Evolutionary conservation across 805 yeast genomes (phyloP), one percentile per base, ranked within the genome.

Genomic region (Starmerella stellata): DNA sequence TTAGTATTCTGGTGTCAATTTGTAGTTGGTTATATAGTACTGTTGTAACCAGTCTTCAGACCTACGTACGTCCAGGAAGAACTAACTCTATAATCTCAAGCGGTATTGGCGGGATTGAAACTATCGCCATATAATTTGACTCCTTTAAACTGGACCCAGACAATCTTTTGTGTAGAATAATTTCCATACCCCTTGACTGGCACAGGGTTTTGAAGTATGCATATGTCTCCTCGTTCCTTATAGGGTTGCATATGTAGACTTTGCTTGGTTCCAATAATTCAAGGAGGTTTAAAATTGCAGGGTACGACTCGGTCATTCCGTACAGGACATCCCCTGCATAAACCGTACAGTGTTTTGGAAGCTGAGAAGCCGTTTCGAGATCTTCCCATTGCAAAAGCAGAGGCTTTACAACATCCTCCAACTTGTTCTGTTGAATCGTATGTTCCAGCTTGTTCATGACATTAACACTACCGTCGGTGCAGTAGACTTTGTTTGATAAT

Each of bases 261-360:
- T 17, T 15, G 17, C 20, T 11, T 8, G 48, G 48, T 17, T 27
- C 13, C 17, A 45, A 33, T 14, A 4, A n/a, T 4, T 15, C 32
- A 4, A 45, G 25, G 13, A 34, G 14, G 31, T 40, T 37, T 3
- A 45, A 23, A 1, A 45, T 30, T 4, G 18, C n/a, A 9, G 16
- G 23, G 36, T 44, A 45, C 15, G 24, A 21, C 2, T 38, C 13
- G 9, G 30, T 25, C 14, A 37, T 31, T 7, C 48, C 48, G 27
- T 45, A 45, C 21, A 45, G 34, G 21, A 45, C 41, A 16, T 45
- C 48, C 15, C 48, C 48, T 4, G 47, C 47, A 14, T 44, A 9
- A 3, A 45, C 34, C 1, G 20, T 17, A 3, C 40, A 31, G 5
- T 27, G n/a, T 13, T 30, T 18, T 4, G 48, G 48, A 19, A 45